Evolutionary conservation across 257 asterid genomes (phyloP).

Genomic region (Lycium ferocissimum): DNA sequence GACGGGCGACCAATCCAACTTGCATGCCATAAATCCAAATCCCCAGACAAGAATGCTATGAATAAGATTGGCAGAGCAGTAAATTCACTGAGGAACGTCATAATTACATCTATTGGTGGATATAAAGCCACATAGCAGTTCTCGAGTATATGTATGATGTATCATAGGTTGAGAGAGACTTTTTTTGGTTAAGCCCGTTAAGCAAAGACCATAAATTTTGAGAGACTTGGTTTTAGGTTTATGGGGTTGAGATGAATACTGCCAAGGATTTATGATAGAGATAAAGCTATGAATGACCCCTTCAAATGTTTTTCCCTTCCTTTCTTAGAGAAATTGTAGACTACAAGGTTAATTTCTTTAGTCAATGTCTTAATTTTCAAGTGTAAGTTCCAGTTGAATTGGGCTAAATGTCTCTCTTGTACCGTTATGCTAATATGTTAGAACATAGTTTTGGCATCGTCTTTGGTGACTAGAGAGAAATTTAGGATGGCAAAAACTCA

Average conservation of each 20-base stretch:
- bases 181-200: not conserved
- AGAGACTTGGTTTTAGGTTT: slow-evolving; percentile 16
- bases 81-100: slow-evolving; percentile 5
- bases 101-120: not conserved
- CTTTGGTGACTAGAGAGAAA: not conserved
- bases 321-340: not conserved
- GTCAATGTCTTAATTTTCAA: not conserved
- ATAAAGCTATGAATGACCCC: not conserved
- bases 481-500: not conserved
- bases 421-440: not conserved
- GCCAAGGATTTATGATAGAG: not conserved
- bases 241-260: not conserved
- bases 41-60: not conserved
- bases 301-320: not conserved
- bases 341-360: not conserved
- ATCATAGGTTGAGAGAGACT: not conserved
- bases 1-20: not conserved
- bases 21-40: not conserved
- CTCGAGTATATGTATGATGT: not conserved
- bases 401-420: not conserved
- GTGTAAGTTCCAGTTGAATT: slow-evolving; percentile 13
- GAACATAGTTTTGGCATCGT: slow-evolving; percentile 1
- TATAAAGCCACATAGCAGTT: not conserved
- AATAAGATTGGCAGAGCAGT: not conserved
- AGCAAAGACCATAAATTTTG: slow-evolving; percentile 11